phyloP scores from a whole-genome alignment of 208 protist genomes.

The Leishmania lainsoni region DNA sequence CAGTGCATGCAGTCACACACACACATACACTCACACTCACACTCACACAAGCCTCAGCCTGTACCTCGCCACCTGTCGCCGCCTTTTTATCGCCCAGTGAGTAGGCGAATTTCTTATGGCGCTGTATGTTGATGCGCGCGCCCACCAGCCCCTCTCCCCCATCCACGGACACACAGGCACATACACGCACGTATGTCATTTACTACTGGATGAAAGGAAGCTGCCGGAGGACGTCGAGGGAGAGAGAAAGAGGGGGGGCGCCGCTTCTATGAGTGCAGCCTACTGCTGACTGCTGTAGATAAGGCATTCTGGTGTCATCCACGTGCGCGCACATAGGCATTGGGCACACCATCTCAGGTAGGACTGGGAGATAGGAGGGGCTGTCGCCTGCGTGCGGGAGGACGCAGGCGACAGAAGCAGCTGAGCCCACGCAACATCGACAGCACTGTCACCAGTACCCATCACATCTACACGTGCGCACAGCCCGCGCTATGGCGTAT shows the following conservation, averaged over 20 bases:
- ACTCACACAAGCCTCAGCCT: neutral
- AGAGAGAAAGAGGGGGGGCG: neutral
- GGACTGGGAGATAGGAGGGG: neutral
- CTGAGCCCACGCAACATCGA: neutral
- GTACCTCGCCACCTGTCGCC: neutral
- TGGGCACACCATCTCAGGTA: neutral
- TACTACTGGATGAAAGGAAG: neutral
- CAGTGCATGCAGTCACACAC: neutral
- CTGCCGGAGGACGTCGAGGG: neutral
- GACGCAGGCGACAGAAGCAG: neutral
- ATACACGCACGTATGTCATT: neutral
- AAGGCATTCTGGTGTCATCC: neutral
- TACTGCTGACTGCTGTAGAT: neutral
- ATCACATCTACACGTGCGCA: neutral
- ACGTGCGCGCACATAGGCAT: neutral
- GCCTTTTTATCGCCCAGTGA: neutral
- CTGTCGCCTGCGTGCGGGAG: neutral
- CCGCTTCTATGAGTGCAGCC: conserved; percentile 3
- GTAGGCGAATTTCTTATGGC: neutral
- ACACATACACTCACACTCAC: neutral
- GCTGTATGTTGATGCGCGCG: neutral
- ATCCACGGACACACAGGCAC: conserved; percentile 4
- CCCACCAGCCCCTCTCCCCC: neutral
- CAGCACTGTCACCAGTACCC: neutral
- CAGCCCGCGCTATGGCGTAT: neutral